Evolutionary conservation across 2,329 filamentous ascomycete genomes (phyloP), one percentile per base, ranked within the genome.

Genomic region (Neoscytalidium dimidiatum): DNA sequence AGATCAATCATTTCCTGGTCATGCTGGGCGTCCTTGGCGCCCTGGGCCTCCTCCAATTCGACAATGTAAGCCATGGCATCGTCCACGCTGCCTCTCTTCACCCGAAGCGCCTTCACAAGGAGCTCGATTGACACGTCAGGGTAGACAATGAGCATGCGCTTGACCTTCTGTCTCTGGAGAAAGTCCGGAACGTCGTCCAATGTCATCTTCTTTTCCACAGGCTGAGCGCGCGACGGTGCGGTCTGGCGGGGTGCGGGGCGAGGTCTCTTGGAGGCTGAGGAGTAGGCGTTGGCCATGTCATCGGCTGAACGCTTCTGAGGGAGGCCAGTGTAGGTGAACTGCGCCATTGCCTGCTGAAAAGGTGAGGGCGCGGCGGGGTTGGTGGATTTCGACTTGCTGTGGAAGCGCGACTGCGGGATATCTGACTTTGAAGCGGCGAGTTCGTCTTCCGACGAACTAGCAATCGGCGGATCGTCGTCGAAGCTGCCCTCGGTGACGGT

Each of bases 391-490:
- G 4, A 21, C 28, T 60, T 60, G 61, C 23, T 82, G 41, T 79
- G 79, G 68, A 89, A 87, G 51, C 80, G 84, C 1, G 86, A 84
- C 3, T 86, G 85, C 66, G 84, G 85, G 68, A 91, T 88, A 68
- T 89, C 85, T 1, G 84, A 84, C 38, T 77, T 76, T 71, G 58
- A 85, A 81, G 29, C 86, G 83, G 64, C 89, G 86, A 73, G 72
- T 21, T 78, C 76, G 64, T 79, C 77, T 23, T 78, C 75, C 1
- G 76, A 74, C 7, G 65, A 60, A 41, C 75, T 72, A 8, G 85
- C 82, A 13, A 77, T 74, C 2, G 75, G 75, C 0, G 74, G 72
- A 41, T 79, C 77, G 60, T 90, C 88, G 9, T 73, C 75, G 11
- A 73, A 74, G n/a, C 61, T 63, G 9, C 35, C 44, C 9, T 83